phyloP scores from a whole-genome alignment of 2,329 filamentous ascomycete species.

The Fusarium sulawesiense region DNA sequence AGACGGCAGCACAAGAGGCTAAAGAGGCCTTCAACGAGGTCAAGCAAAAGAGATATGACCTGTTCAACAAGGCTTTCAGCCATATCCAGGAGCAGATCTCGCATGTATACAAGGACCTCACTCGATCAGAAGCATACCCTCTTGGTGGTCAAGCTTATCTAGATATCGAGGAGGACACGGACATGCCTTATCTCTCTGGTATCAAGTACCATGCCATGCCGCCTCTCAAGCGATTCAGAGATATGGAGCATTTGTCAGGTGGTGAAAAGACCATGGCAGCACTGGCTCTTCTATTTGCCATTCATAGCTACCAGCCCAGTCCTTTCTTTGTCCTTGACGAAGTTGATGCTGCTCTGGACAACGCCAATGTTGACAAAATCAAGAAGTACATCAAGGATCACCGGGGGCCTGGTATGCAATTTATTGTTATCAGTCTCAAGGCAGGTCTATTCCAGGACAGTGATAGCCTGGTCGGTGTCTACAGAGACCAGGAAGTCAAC shows the following conservation, averaged over 20 bases:
- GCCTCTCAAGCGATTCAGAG: constrained; percentile 95
- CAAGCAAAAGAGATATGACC: constrained; percentile 83
- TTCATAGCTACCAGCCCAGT: constrained; percentile 94
- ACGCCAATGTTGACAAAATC: constrained; percentile 95
- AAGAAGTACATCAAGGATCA: constrained; percentile 96
- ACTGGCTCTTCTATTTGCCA: constrained; percentile 93
- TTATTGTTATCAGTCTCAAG: constrained; percentile 98
- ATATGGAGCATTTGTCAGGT: constrained; percentile 98
- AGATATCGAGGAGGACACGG: constrained; percentile 92
- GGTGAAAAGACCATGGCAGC: constrained; percentile 99
- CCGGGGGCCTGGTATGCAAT: constrained; percentile 96
- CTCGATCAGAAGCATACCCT: constrained; percentile 88
- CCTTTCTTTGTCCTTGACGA: constrained; percentile 99
- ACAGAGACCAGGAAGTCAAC: constrained; percentile 93
- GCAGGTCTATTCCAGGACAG: constrained; percentile 95
- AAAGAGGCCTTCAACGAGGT: constrained; percentile 87
- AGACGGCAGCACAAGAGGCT: constrained; percentile 76
- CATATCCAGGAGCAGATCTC: constrained; percentile 97
- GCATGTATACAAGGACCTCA: constrained; percentile 94
- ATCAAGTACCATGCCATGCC: constrained; percentile 99
- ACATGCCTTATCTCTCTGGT: constrained; percentile 93
- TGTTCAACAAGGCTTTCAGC: constrained; percentile 94
- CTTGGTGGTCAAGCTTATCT: constrained; percentile 91
- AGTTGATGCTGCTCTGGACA: constrained; percentile 97
- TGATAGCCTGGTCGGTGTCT: constrained; percentile 94